Evolutionary conservation across 176 grass and related monocot species (phyloP), one percentile per base, ranked within the genome.

Genomic region (Aegilops umbellulata): DNA sequence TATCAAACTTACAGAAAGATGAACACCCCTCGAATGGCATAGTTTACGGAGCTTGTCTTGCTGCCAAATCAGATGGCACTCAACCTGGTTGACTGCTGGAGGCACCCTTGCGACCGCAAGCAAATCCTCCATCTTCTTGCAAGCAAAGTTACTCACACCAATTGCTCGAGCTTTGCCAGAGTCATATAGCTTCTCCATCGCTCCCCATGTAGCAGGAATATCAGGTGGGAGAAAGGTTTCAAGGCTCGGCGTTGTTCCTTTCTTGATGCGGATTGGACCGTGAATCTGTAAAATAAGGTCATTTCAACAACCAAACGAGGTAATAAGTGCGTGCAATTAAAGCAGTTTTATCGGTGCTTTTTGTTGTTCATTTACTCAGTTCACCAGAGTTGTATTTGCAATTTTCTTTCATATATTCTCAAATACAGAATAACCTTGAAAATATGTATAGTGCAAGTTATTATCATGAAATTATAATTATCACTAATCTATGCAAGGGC

Each of bases 111-210:
- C 44, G 44, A 46, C 44, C 12, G 44, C 44, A 46, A 46, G 44
- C 44, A 46, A 46, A 46, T 46, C 44, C 24, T 30, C 26, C 26
- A 90, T 36, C 60, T 90, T 93, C 81, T 90, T 90, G 64, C n/a
- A 53, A 10, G 88, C 72, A 44, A 93, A 93, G 72, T 93, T 93
- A 29, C 85, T 90, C 15, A 90, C 91, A 30, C 91, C 91, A 15
- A 93, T 93, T 3, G 88, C 85, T 16, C 82, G 85, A 65, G 88
- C 82, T 47, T 90, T 93, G 39, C 91, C 85, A 19, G 71, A 83
- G 31, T 83, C 32, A 0, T 88, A 88, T 26, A 90, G 6, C 76
- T 87, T 90, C 70, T 93, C 91, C 91, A 93, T 90, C 0, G 84
- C 87, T 46, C 66, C 31, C 87, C 91, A 92, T 14, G 90, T 89